Evolutionary conservation across 805 yeast genomes (phyloP).

Genomic region (Metschnikowia colocasiae): DNA sequence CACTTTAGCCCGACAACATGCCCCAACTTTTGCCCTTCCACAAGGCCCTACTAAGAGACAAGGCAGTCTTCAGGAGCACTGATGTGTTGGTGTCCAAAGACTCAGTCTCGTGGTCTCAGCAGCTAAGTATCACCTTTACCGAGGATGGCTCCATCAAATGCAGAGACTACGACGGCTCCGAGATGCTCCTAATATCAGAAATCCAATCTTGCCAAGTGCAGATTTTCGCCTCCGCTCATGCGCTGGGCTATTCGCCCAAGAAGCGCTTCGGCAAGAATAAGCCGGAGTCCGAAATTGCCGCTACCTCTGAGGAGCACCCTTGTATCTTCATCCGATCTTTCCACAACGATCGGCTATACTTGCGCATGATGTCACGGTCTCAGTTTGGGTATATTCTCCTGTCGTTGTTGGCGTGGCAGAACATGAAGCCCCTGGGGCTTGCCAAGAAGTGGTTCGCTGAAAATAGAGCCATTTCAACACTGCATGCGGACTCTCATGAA

Average conservation of each 20-base stretch:
- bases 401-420: conserved; percentile 54
- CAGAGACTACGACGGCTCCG: conserved; percentile 28
- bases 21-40: conserved; percentile 26
- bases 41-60: conserved; percentile 29
- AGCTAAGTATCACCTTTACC: conserved; percentile 27
- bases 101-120: conserved; percentile 33
- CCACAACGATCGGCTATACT: conserved; percentile 36
- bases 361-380: conserved; percentile 32
- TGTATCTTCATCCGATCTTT: conserved; percentile 40
- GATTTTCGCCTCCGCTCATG: conserved; percentile 26
- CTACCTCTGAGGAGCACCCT: conserved; percentile 28
- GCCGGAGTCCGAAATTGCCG: background rate
- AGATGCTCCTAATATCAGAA: conserved; percentile 29
- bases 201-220: conserved; percentile 41
- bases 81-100: conserved; percentile 37
- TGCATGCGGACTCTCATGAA: conserved; percentile 27
- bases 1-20: conserved; percentile 11
- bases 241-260: conserved; percentile 2
- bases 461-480: conserved; percentile 28
- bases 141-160: conserved; percentile 34
- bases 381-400: conserved; percentile 44
- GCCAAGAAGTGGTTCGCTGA: conserved; percentile 52
- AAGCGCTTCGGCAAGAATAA: conserved; percentile 9
- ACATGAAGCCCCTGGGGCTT: conserved; percentile 48
- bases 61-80: conserved; percentile 32